phyloP scores from a whole-genome alignment of 2,329 filamentous ascomycete genomes.

The Alternaria gaisen region DNA sequence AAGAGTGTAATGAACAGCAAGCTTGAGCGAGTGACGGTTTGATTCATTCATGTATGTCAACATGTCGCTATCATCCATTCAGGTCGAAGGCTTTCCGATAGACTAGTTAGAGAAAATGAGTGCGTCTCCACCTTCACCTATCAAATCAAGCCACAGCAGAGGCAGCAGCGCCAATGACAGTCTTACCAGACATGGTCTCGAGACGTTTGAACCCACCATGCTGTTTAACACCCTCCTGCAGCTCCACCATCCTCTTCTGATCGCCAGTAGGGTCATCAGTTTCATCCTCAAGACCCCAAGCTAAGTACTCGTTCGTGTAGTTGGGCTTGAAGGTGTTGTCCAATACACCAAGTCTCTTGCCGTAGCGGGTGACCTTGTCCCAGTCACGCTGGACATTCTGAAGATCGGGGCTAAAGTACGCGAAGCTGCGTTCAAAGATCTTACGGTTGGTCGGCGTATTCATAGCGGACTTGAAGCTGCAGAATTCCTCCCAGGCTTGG shows the following conservation, averaged over 20 bases:
- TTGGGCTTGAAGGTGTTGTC: slow-evolving; percentile 71
- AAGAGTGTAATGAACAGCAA: neutral
- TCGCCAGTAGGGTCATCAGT: slow-evolving; percentile 74
- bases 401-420: slow-evolving; percentile 77
- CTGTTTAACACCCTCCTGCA: slow-evolving; percentile 72
- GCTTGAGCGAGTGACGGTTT: neutral
- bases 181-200: slow-evolving; percentile 23
- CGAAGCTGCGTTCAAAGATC: slow-evolving; percentile 81
- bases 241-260: slow-evolving; percentile 75
- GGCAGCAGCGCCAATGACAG: slow-evolving; percentile 27
- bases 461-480: slow-evolving; percentile 77
- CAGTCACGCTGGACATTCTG: slow-evolving; percentile 80
- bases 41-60: neutral
- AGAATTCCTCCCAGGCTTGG: slow-evolving; percentile 72
- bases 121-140: neutral
- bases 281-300: slow-evolving; percentile 71
- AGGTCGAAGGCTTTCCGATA: neutral
- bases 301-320: slow-evolving; percentile 76
- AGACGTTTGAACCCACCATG: slow-evolving; percentile 71
- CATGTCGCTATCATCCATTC: neutral
- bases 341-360: slow-evolving; percentile 75
- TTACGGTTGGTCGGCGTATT: slow-evolving; percentile 73
- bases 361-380: slow-evolving; percentile 79
- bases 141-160: slow-evolving; percentile 6
- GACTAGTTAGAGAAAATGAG: slow-evolving; percentile 3